Base-by-base conservation (phyloP, 345 rosid genomes). In the Salix udensis region DNA sequence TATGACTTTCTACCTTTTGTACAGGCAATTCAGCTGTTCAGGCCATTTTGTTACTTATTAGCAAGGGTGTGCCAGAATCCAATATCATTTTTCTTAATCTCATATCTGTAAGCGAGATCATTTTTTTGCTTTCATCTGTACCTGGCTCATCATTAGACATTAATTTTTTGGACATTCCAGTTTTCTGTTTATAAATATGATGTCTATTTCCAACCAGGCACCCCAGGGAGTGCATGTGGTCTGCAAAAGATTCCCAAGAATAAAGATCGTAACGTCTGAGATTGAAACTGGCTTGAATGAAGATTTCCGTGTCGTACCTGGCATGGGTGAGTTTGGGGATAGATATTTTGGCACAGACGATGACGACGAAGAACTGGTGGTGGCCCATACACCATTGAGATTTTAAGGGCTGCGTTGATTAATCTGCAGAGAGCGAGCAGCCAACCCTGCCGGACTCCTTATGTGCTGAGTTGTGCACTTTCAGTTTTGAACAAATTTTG, bases 171-270 rank as follows among this genome's bases (percentile, higher is more conserved):
- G 31, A 40, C 37, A 18, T 6, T 94, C 87, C 36, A 53, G 60
- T 30, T 67, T 71, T 75, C 60, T 75, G 74, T 46, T 44, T 82
- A 26, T 12, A 60, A 62, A 37, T 28, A 26, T 70, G 97, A 92
- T 26, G 91, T 28, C 26, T 76, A n/a, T 39, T 46, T 78, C 78
- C 70, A 70, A 70, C 67, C 89, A 96, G 98, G 98, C 98, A 84
- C 99, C 99, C 79, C 98, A 93, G 78, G 97, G 99, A 81, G 97
- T 93, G 68, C 98, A 96, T 81, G 90, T 93, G 84, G 99, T 96
- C 72, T 91, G 99, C 91, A 89, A 88, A 87, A 87, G 84, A 67
- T 91, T 89, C 86, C 99, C 98, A 60, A 89, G 96, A 80, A 70
- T 96, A 73, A 93, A 96, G 94, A 93, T 93, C 44, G 98, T 93